Base-by-base conservation (phyloP, 1,284 basidiomycete genomes). In the Rugosomyces carneus region DNA sequence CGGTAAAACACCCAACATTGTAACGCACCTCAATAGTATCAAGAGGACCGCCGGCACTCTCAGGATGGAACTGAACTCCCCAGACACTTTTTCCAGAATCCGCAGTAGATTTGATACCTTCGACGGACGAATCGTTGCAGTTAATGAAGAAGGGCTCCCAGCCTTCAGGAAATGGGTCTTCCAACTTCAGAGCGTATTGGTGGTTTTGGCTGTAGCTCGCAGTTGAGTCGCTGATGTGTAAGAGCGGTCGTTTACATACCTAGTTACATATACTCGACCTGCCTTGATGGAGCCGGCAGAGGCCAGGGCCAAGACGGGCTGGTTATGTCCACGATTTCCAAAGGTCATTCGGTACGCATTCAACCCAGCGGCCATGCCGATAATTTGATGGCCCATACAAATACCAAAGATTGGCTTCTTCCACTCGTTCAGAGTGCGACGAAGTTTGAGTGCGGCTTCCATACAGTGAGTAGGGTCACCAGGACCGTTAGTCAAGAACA, bases 111-210 rank as follows among this genome's bases (percentile, higher is more conserved):
- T 93, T 95, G 74, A 97, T 95, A 32, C 93, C 93, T 63, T 96
- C 93, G n/a, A 95, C 91, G 1, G 90, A 94, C 16, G 92, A 94
- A 68, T 95, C 89, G 63, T 96, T 96, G 69, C 90, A 95, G 70
- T 96, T 96, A 71, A 96, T 93, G 73, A 96, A 96, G 77, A 94
- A 95, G 0, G 93, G 93, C 56, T 94, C 92, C 92, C 91, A 97
- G 18, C 92, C 94, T 49, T 76, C 71, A 21, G 93, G 93, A 85
- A 96, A 96, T 2, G 91, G 85, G 60, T 97, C 93, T 50, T 88
- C 84, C 44, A 97, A 70, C 61, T 82, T 86, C 52, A 96, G 71
- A n/a, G 94, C 94, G 64, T 97, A 97, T 60, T 97, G 93, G 66
- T 94, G 88, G 65, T 94, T 93, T 78, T 93, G 90, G 55, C 88